A percentile compares a stretch with the other conserved stretches of the same genome.
These are phyloP conservation scores for Malus asiatica DNA, from an alignment of 306 rosid genomes.

Conservation along the genomic window DNA sequence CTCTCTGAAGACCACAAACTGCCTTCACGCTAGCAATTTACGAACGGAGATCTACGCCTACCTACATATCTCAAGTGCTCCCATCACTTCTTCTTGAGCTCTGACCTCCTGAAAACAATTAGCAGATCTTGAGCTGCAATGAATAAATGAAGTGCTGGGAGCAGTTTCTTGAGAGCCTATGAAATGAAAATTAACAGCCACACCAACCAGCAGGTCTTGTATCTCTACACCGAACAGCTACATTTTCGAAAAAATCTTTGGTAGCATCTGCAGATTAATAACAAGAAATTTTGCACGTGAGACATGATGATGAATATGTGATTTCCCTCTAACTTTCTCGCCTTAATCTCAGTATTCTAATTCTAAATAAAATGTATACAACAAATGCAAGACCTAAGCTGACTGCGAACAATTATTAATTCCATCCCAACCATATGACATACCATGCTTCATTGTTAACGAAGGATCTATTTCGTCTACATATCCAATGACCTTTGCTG, in stretches of 20 bases:
- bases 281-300: background rate
- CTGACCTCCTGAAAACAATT: constrained; percentile 25
- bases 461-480: constrained; percentile 62
- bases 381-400: background rate
- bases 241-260: constrained; percentile 55
- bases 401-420: background rate
- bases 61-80: constrained; percentile 15
- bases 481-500: constrained; percentile 68
- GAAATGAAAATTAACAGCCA: background rate
- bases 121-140: background rate
- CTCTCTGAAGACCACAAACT: constrained; percentile 22
- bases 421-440: constrained; percentile 17
- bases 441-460: constrained; percentile 95
- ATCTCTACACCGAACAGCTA: constrained; percentile 43
- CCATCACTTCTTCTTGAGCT: constrained; percentile 22
- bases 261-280: constrained; percentile 60
- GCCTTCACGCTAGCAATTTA: constrained; percentile 11
- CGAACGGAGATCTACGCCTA: constrained; percentile 4
- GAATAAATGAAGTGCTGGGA: background rate
- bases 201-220: constrained; percentile 46
- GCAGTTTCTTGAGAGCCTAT: background rate
- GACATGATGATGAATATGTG: background rate
- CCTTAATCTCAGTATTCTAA: background rate
- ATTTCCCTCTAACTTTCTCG: background rate
- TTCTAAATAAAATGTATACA: background rate